Evolutionary conservation across 345 rosid genomes (phyloP).

Genomic region (Gossypium anomalum): DNA sequence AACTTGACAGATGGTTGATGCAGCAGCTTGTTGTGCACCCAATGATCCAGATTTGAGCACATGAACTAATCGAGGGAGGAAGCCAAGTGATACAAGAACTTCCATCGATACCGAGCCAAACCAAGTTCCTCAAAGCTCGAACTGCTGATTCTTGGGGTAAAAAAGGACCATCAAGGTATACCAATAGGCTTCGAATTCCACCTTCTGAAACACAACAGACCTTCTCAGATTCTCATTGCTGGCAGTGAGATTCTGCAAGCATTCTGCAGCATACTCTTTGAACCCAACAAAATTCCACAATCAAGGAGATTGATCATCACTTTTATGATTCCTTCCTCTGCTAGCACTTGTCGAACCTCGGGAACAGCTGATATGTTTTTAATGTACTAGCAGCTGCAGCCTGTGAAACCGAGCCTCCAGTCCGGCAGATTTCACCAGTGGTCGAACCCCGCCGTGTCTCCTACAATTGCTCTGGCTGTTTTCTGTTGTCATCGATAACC

Average conservation of each 20-base stretch:
- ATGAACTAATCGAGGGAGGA: conserved; percentile 71
- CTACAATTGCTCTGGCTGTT: conserved; percentile 75
- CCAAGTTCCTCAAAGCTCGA: conserved; percentile 69
- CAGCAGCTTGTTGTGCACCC: conserved; percentile 88
- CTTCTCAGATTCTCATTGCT: conserved; percentile 70
- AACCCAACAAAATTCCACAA: conserved; percentile 64
- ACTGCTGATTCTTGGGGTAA: conserved; percentile 88
- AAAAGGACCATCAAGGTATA: conserved; percentile 74
- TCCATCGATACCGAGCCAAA: conserved; percentile 53
- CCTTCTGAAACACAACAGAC: conserved; percentile 66
- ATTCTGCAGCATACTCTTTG: conserved; percentile 89
- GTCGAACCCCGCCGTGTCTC: conserved; percentile 75
- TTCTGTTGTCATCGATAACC: conserved; percentile 72
- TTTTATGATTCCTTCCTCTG: conserved; percentile 74
- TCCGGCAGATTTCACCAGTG: conserved; percentile 66
- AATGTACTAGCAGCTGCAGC: conserved; percentile 76
- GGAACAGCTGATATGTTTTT: conserved; percentile 80
- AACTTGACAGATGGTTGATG: conserved; percentile 68
- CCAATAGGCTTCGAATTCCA: conserved; percentile 56
- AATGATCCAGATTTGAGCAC: conserved; percentile 78
- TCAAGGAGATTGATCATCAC: conserved; percentile 71
- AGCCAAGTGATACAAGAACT: conserved; percentile 37
- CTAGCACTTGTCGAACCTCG: conserved; percentile 66
- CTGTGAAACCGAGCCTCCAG: conserved; percentile 83
- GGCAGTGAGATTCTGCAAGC: conserved; percentile 89